These are phyloP conservation scores for Staphylotrichum longicolle DNA, from an alignment of 495 filamentous ascomycete species.

Conservation along the genomic window DNA sequence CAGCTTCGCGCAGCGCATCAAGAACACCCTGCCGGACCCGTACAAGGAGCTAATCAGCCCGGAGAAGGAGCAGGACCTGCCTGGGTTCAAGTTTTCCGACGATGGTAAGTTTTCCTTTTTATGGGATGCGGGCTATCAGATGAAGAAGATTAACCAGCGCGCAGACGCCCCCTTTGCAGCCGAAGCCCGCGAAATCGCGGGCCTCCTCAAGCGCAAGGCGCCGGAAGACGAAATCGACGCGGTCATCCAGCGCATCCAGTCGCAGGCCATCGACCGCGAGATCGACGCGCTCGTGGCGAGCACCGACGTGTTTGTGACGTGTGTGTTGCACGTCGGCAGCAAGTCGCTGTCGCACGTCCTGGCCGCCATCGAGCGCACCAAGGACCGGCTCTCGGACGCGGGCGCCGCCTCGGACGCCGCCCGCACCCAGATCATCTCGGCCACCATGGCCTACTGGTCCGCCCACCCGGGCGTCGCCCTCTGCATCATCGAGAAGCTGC, in stretches of 20 bases:
- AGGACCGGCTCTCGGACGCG: conserved; percentile 79
- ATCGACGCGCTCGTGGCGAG: conserved; percentile 77
- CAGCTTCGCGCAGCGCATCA: conserved; percentile 93
- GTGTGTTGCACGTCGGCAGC: conserved; percentile 86
- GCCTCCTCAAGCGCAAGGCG: conserved; percentile 78
- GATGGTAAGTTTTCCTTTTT: conserved; percentile 58
- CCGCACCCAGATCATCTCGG: conserved; percentile 81
- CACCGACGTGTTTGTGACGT: conserved; percentile 89
- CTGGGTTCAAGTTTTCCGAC: conserved; percentile 85
- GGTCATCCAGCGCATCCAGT: conserved; percentile 72
- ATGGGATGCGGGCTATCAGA: background rate
- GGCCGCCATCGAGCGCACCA: conserved; percentile 93
- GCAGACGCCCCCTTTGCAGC: conserved; percentile 74
- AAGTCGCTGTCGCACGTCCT: conserved; percentile 96
- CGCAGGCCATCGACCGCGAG: conserved; percentile 62
- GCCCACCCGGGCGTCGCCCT: conserved; percentile 91
- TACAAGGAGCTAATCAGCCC: conserved; percentile 79
- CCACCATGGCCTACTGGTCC: conserved; percentile 89
- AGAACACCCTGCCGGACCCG: conserved; percentile 83
- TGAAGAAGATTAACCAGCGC: conserved; percentile 19
- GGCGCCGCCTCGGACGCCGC: conserved; percentile 69
- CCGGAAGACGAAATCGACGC: conserved; percentile 76
- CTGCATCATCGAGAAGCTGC: conserved; percentile 91
- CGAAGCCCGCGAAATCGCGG: conserved; percentile 75
- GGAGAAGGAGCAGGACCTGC: conserved; percentile 88